phyloP scores from a whole-genome alignment of 441 rosid species.

The Raphanus hybrid region DNA sequence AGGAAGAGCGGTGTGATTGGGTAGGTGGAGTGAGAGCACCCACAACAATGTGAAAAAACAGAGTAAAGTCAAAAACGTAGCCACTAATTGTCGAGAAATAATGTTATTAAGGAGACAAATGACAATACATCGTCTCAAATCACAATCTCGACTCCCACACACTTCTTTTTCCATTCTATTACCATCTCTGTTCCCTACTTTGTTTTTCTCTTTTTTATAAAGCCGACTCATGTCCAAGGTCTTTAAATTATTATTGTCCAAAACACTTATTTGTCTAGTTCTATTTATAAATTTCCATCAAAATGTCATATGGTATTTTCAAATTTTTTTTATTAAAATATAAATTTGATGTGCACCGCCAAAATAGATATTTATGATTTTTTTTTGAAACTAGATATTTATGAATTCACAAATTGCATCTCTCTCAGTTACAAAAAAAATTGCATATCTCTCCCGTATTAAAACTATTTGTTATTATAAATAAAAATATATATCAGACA shows the following conservation, averaged over 20 bases:
- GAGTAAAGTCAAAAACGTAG: constrained; percentile 30
- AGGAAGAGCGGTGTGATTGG: constrained; percentile 34
- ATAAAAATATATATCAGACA: neutral
- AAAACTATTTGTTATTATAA: neutral
- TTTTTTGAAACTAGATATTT: too few species aligned
- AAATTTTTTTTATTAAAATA: too few species aligned
- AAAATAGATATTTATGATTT: neutral
- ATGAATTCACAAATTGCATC: neutral
- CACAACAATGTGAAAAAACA: constrained; percentile 34
- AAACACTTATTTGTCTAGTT: constrained; percentile 8
- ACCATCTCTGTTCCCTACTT: constrained; percentile 31
- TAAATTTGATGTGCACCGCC: neutral
- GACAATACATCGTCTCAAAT: constrained; percentile 24
- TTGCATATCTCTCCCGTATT: neutral
- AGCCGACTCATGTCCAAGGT: constrained; percentile 27
- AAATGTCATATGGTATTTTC: neutral
- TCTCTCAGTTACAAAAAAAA: neutral
- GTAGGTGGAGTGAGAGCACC: constrained; percentile 37
- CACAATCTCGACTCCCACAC: constrained; percentile 24
- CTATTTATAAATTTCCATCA: neutral
- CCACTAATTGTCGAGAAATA: constrained; percentile 40
- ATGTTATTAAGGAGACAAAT: constrained; percentile 22
- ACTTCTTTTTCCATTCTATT: constrained; percentile 38
- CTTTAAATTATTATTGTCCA: constrained; percentile 16
- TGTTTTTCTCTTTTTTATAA: neutral